phyloP scores from a whole-genome alignment of 2,329 filamentous ascomycete species.

The Aspergillus luchuensis region DNA sequence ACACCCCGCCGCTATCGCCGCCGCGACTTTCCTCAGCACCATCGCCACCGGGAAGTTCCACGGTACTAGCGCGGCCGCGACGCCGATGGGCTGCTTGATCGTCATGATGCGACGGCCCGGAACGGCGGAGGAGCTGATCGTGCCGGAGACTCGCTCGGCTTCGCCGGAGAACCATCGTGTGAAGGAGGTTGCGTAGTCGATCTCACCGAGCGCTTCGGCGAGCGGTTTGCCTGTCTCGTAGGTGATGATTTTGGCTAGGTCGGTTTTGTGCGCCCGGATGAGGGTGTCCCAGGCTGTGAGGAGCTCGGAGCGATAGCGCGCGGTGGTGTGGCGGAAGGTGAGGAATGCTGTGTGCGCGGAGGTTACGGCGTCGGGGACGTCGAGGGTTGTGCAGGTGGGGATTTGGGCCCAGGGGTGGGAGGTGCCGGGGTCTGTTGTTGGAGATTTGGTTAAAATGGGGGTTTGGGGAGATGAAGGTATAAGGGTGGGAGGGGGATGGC shows the following conservation, averaged over 20 bases:
- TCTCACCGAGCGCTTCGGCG: constrained; percentile 55
- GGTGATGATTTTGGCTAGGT: constrained; percentile 64
- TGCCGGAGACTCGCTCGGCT: constrained; percentile 64
- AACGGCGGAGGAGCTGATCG: constrained; percentile 59
- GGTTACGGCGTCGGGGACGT: constrained; percentile 63
- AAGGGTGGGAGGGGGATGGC: neutral
- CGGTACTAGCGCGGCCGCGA: constrained; percentile 67
- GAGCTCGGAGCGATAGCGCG: constrained; percentile 62
- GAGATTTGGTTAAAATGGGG: neutral
- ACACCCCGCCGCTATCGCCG: constrained; percentile 70
- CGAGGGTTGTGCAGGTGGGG: constrained; percentile 53
- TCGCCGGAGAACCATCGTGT: constrained; percentile 63
- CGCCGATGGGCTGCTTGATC: constrained; percentile 73
- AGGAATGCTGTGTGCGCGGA: constrained; percentile 64
- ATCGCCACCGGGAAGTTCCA: constrained; percentile 74
- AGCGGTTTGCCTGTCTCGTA: constrained; percentile 64
- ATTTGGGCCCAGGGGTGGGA: constrained; percentile 55
- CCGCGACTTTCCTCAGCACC: constrained; percentile 67
- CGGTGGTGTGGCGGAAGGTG: constrained; percentile 61
- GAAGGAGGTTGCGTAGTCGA: constrained; percentile 59
- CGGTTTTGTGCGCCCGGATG: constrained; percentile 63
- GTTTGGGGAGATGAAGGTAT: neutral
- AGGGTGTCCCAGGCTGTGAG: constrained; percentile 67
- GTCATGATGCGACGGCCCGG: constrained; percentile 68
- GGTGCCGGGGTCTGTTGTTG: constrained; percentile 52